Evolutionary conservation across 306 rosid genomes (phyloP), one percentile per base, ranked within the genome.

Genomic region (Astragalus membranaceus): DNA sequence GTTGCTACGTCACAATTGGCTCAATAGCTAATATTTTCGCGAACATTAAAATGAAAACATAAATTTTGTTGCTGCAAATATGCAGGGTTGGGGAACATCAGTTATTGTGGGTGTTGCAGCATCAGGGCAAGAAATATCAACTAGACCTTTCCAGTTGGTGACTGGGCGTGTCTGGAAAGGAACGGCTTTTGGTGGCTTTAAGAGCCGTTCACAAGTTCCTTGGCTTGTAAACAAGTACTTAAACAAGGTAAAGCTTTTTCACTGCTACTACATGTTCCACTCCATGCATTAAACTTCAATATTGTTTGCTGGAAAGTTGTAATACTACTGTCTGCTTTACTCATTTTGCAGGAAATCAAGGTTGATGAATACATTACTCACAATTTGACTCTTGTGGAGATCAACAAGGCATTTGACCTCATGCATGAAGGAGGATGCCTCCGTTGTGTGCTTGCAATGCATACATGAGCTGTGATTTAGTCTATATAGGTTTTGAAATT

Each of bases 131-230:
- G 98, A 94, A 80, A 90, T 94, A 78, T 84, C 90, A 17, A 94
- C 98, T 36, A 84, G 96, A 8, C 98, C 98, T 1, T 94, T 94
- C 71, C 98, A 94, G 85, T 70, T 93, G 85, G 98, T 93, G 82
- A 93, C 98, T 1, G 97, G 97, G 20, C 98, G 98, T 42, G 92
- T 88, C 42, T 90, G 98, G 98, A 94, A 94, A 68, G 98, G 98
- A 86, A 94, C 98, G 16, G 95, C 97, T 73, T 94, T 94, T 79
- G 97, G 96, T 56, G 98, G 98, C 47, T 90, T 94, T 80, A 94
- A 93, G 87, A 90, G 98, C 70, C 85, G 98, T 14, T 87, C 97
- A 44, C 97, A 93, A 78, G 98, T 90, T 64, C 98, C 98, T 64
- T 87, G 88, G 96, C 98, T 94, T 54, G 98, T 93, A 10, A 89